Evolutionary conservation across 2,329 filamentous ascomycete genomes (phyloP).

Genomic region (Davidsoniella virescens): DNA sequence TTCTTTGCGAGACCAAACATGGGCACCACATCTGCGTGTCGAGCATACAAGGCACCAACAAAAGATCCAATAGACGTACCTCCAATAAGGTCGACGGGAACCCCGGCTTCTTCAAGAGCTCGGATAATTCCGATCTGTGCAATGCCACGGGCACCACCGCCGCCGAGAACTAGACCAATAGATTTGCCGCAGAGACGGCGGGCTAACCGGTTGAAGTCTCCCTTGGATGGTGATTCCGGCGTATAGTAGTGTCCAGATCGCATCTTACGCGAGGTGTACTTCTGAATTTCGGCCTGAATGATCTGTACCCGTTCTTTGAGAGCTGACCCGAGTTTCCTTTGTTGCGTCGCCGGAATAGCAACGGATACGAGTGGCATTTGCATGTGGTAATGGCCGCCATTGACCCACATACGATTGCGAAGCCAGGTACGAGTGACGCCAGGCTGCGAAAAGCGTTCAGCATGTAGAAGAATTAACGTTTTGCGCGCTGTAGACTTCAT

Average conservation of each 20-base stretch:
- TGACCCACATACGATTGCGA: conserved; percentile 89
- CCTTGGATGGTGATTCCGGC: conserved; percentile 82
- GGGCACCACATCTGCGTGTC: conserved; percentile 89
- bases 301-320: conserved; percentile 89
- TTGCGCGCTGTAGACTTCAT: conserved; percentile 96
- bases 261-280: conserved; percentile 90
- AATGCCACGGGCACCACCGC: conserved; percentile 82
- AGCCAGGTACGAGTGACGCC: conserved; percentile 83
- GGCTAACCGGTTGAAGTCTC: conserved; percentile 88
- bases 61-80: conserved; percentile 95
- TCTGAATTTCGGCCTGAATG: conserved; percentile 91
- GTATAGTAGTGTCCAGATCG: conserved; percentile 79
- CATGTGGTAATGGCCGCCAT: conserved; percentile 91
- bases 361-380: conserved; percentile 48
- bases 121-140: conserved; percentile 87
- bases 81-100: conserved; percentile 88
- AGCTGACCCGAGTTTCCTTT: conserved; percentile 65
- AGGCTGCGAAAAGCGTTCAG: conserved; percentile 71
- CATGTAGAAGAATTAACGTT: conserved; percentile 74
- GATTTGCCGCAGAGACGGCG: conserved; percentile 84
- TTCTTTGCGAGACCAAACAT: conserved; percentile 97
- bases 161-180: conserved; percentile 83
- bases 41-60: conserved; percentile 85
- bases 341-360: conserved; percentile 16
- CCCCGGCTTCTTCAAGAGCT: conserved; percentile 87